A percentile compares a stretch with the other conserved stretches of the same genome.
These are phyloP conservation scores for Cicer yamashitae DNA, from an alignment of 306 rosid genomes.

Conservation along the genomic window DNA sequence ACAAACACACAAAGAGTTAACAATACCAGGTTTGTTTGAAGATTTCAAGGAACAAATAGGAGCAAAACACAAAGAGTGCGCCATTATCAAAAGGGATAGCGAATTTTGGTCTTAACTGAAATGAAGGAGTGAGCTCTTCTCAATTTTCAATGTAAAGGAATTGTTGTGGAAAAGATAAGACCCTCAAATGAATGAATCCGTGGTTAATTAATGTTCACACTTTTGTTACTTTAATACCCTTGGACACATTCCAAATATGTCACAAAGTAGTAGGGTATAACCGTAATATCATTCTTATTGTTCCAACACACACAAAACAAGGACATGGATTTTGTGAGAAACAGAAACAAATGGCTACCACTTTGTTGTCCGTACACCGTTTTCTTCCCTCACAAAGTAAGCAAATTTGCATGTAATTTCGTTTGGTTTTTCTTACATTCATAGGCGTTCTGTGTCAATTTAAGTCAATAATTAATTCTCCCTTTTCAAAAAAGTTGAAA, in stretches of 20 bases:
- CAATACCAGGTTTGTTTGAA: constrained; percentile 73
- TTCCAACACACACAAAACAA: constrained; percentile 38
- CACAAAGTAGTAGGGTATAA: constrained; percentile 43
- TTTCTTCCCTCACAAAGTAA: constrained; percentile 67
- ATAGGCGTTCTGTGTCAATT: constrained; percentile 10
- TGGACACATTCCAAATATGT: neutral
- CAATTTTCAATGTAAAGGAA: constrained; percentile 3
- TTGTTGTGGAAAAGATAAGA: constrained; percentile 50
- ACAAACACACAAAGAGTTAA: neutral
- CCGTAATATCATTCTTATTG: constrained; percentile 45
- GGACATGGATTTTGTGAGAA: constrained; percentile 11
- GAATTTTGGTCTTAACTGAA: constrained; percentile 34
- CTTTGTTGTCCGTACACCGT: constrained; percentile 63
- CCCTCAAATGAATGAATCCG: constrained; percentile 15
- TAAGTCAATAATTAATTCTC: neutral
- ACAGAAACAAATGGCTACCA: constrained; percentile 62
- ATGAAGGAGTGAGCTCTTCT: constrained; percentile 34
- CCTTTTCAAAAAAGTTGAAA: constrained; percentile 7
- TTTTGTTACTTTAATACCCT: constrained; percentile 52
- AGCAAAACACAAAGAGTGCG: constrained; percentile 56
- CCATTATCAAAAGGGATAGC: constrained; percentile 57
- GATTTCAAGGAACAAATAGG: constrained; percentile 67
- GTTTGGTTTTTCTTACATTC: neutral
- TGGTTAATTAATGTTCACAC: neutral
- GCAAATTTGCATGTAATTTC: constrained; percentile 41